Evolutionary conservation across 306 rosid species (phyloP).

Genomic region (Lathyrus aphaca): DNA sequence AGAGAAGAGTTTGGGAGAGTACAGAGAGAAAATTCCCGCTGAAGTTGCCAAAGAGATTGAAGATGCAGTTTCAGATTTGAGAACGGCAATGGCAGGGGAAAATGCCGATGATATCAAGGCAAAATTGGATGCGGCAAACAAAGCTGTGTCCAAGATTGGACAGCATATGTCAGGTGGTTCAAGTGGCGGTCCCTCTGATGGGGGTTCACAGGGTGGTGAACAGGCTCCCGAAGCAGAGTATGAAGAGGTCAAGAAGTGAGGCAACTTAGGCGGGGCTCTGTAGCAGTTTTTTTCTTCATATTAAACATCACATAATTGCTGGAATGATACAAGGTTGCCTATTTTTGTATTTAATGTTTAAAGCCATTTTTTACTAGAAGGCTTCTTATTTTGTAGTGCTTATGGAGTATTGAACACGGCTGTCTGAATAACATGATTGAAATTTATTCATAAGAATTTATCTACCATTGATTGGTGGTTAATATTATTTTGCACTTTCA

Average conservation of each 20-base stretch:
- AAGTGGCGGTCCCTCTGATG: conserved; percentile 58
- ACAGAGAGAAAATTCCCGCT: conserved; percentile 78
- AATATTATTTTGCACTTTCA: neutral
- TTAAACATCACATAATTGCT: conserved; percentile 21
- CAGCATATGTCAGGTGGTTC: conserved; percentile 86
- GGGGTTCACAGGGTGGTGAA: conserved; percentile 82
- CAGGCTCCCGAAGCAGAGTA: conserved; percentile 90
- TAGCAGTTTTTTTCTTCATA: neutral
- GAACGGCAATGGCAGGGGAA: conserved; percentile 63
- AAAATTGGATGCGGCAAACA: conserved; percentile 83
- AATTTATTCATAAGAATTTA: conserved; percentile 11
- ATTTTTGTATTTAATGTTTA: conserved; percentile 47
- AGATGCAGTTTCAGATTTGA: conserved; percentile 76
- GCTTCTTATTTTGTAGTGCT: conserved; percentile 33
- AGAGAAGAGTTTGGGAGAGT: conserved; percentile 85
- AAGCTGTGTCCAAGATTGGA: conserved; percentile 90
- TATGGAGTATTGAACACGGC: conserved; percentile 14
- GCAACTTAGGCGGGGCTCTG: neutral
- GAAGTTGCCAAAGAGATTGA: conserved; percentile 86
- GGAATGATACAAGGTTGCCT: conserved; percentile 17
- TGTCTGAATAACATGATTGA: conserved; percentile 26
- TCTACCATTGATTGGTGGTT: neutral
- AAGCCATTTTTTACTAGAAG: conserved; percentile 36
- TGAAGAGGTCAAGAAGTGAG: conserved; percentile 87
- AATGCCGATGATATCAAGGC: conserved; percentile 69